Base-by-base conservation (phyloP, 371 early-diverging fungal genomes). In the Smittium mucronatum region DNA sequence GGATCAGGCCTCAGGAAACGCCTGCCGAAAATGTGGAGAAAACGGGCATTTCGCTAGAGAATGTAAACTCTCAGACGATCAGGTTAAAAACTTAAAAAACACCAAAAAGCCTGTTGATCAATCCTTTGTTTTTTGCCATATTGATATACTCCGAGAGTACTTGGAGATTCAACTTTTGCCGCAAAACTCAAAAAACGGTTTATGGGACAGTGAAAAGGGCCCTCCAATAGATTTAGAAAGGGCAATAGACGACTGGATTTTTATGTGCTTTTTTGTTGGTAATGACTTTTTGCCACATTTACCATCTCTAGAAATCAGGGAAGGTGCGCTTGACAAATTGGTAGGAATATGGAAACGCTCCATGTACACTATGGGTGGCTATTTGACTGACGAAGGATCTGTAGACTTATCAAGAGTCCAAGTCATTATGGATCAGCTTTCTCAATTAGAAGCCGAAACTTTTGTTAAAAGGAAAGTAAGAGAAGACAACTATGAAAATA, bases 271-370 rank as follows among this genome's bases (percentile, higher is more conserved):
- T 84, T 95, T 99, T 82, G 97, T 98, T 32, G 99, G 99, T 70
- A 99, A 99, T 80, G 99, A 99, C 82, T 99, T 99, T 82, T 81
- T 99, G 72, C 99, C 99, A 2, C 97, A 97, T 77, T 76, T 98
- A 65, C 99, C 99, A 0, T 94, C 94, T 25, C 83, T 99, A 65
- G 98, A 99, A 74, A 98, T 99, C 60, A 86, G 93, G 47, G 97
- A 98, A 78, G 93, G 95, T 47, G 99, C 99, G 17, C 89, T 99
- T 69, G 96, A 97, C 73, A 83, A 85, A 30, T 80, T 97, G 31
- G 86, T 95, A 68, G 82, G 84, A 32, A 81, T 96, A 26, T 98
- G 95, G 93, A 93, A 94, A 74, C 79, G 84, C 31, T 77, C 81
- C 32, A 75, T 93, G 72, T 84, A 85, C 1, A 71, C 75, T 29